Percentiles rank a stretch among this genome's conserved stretches.
phyloP scores from a whole-genome alignment of 2,329 filamentous ascomycete species.

The Lasiodiplodia sp. region DNA sequence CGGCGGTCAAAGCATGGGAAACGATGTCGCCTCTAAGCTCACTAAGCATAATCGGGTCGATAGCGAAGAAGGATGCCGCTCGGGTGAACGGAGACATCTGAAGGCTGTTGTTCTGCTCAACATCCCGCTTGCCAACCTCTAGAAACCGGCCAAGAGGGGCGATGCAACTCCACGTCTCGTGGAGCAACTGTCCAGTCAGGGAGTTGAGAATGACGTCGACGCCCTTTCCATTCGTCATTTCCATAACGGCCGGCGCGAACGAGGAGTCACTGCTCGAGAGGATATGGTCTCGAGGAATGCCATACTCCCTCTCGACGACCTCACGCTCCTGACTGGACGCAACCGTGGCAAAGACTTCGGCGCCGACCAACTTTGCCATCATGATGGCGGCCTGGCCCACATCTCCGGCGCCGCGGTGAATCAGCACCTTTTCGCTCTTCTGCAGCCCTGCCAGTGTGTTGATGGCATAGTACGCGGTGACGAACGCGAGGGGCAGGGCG shows the following conservation, averaged over 20 bases:
- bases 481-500: slow-evolving; percentile 33
- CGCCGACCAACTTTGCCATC: slow-evolving; percentile 36
- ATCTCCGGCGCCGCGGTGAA: slow-evolving; percentile 42
- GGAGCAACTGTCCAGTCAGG: slow-evolving; percentile 37
- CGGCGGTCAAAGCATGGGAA: no score
- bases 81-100: no score
- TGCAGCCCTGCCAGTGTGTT: slow-evolving; percentile 31
- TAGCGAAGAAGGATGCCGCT: background rate
- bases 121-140: slow-evolving; percentile 32
- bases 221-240: slow-evolving; percentile 38
- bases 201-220: slow-evolving; percentile 48
- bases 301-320: slow-evolving; percentile 36
- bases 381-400: slow-evolving; percentile 42
- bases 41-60: background rate
- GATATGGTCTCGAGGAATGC: slow-evolving; percentile 41
- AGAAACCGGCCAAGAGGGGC: slow-evolving; percentile 43
- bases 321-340: slow-evolving; percentile 38
- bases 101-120: background rate
- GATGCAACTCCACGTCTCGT: slow-evolving; percentile 37
- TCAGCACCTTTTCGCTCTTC: slow-evolving; percentile 37
- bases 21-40: no score
- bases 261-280: slow-evolving; percentile 39
- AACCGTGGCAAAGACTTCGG: slow-evolving; percentile 42
- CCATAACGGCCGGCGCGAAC: slow-evolving; percentile 39
- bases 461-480: slow-evolving; percentile 34